phyloP scores from a whole-genome alignment of 2,329 filamentous ascomycete species.

The Tricladium varicosporioides region DNA sequence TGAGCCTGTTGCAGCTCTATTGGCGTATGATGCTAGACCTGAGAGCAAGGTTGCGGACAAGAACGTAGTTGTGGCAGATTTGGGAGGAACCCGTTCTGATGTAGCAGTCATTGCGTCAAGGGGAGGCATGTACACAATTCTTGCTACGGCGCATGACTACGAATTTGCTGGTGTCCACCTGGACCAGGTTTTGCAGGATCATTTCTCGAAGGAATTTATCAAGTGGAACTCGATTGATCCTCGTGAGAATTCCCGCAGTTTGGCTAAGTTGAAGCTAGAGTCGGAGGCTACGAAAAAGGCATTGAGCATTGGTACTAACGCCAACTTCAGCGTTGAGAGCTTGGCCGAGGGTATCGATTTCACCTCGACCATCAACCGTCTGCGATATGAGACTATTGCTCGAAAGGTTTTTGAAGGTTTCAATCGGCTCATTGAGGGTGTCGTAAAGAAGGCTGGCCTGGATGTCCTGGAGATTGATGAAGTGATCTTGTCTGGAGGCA shows the following conservation, averaged over 20 bases:
- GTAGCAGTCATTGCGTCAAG: constrained; percentile 86
- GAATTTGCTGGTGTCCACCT: constrained; percentile 84
- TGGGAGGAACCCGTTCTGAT: constrained; percentile 91
- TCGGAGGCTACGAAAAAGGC: constrained; percentile 90
- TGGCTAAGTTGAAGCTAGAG: constrained; percentile 92
- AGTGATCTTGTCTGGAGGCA: constrained; percentile 89
- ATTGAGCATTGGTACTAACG: constrained; percentile 82
- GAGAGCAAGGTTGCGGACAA: constrained; percentile 78
- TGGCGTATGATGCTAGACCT: constrained; percentile 87
- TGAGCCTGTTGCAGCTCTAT: constrained; percentile 83
- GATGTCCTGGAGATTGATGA: constrained; percentile 93
- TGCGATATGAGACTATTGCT: constrained; percentile 86
- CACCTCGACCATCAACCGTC: constrained; percentile 85
- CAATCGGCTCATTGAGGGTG: constrained; percentile 78
- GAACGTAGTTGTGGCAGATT: constrained; percentile 84
- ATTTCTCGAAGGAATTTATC: constrained; percentile 98
- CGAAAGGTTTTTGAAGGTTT: constrained; percentile 87
- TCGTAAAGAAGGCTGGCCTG: constrained; percentile 86
- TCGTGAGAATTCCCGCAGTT: constrained; percentile 71
- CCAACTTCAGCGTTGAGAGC: constrained; percentile 90
- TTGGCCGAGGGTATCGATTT: constrained; percentile 89
- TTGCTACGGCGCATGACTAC: constrained; percentile 94
- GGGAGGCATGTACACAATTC: constrained; percentile 92
- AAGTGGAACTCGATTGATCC: constrained; percentile 91
- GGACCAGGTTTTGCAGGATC: constrained; percentile 88